A percentile compares a stretch with the other conserved stretches of the same genome.
Evolutionary conservation across 345 rosid genomes (phyloP).

Genomic region (Durio zibethinus): DNA sequence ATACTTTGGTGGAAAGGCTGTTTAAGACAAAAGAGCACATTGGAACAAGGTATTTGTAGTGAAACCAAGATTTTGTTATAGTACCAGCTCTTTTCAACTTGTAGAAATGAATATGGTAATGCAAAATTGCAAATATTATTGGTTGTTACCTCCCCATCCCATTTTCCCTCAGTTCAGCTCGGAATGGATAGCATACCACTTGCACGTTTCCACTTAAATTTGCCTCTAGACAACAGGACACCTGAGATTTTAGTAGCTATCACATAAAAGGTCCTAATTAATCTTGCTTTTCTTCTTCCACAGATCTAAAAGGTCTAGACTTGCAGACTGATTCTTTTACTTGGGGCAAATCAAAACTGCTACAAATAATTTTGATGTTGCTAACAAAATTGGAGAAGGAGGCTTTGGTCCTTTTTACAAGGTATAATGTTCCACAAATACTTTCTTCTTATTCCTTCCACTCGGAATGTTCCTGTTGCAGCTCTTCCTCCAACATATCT

Average conservation of each 20-base stretch:
- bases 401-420: constrained; percentile 45
- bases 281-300: constrained; percentile 4
- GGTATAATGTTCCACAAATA: constrained; percentile 16
- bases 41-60: constrained; percentile 20
- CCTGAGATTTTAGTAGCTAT: background rate
- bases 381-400: constrained; percentile 44
- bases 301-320: constrained; percentile 30
- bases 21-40: background rate
- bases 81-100: too few relatives aligned
- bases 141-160: too few relatives aligned
- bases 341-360: constrained; percentile 33
- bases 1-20: constrained; percentile 35
- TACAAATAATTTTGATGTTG: constrained; percentile 35
- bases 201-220: background rate
- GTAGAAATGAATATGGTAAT: background rate
- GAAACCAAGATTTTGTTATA: background rate
- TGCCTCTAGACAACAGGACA: background rate
- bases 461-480: too few relatives aligned
- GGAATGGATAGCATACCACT: background rate
- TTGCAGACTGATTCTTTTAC: constrained; percentile 26
- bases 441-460: background rate
- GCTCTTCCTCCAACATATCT: constrained; percentile 23
- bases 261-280: too few relatives aligned
- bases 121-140: too few relatives aligned
- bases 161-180: background rate